These are phyloP conservation scores for Dioscorea alata DNA, from an alignment of 106 monocot genomes.

Conservation along the genomic window DNA sequence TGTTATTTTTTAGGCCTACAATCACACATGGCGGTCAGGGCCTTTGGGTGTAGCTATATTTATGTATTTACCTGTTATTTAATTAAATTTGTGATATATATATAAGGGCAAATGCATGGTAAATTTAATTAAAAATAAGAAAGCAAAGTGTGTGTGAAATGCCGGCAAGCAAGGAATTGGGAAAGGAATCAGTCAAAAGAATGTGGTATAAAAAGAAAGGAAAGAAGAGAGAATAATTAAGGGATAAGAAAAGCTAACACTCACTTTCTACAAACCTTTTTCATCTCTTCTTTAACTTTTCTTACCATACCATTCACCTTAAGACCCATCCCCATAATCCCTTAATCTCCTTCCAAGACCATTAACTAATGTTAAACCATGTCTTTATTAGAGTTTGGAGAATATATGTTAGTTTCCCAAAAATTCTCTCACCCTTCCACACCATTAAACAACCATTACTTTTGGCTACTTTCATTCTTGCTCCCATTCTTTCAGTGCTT, in stretches of 20 bases:
- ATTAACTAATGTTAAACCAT: not conserved
- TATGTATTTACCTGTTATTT: too few relatives aligned
- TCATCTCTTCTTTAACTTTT: not conserved
- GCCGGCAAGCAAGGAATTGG: slow-evolving; percentile 1
- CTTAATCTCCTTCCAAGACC: not conserved
- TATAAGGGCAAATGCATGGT: too few relatives aligned
- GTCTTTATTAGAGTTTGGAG: not conserved
- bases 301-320: not conserved
- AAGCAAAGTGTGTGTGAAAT: too few relatives aligned
- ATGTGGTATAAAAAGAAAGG: not conserved
- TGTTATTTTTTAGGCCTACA: too few relatives aligned
- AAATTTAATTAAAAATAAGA: too few relatives aligned
- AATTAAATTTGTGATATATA: too few relatives aligned
- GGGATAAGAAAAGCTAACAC: not conserved
- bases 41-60: too few relatives aligned
- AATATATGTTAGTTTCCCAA: not conserved
- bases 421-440: not conserved
- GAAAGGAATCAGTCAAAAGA: slow-evolving; percentile 1
- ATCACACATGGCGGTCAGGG: too few relatives aligned
- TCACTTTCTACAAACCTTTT: not conserved
- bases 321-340: not conserved
- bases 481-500: too few relatives aligned
- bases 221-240: not conserved
- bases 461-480: not conserved
- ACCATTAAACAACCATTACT: not conserved